Conservation (phyloP, 768 basidiomycete genomes). For the Punctularia strigosozonata region DNA sequence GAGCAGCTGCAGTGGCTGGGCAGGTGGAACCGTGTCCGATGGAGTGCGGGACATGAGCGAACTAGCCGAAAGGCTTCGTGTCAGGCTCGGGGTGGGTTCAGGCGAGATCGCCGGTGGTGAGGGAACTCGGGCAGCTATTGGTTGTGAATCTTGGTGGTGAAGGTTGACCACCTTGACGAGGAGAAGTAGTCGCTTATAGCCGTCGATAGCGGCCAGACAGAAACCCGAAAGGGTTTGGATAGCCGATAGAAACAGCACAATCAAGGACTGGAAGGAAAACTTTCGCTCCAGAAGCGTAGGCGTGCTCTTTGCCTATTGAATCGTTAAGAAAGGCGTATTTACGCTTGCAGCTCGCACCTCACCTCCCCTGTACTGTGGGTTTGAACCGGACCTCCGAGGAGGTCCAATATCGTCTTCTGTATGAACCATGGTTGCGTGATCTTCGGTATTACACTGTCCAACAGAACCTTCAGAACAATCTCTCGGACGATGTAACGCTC, state of each 20-base stretch:
- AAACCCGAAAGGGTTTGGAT: conserved; percentile 61
- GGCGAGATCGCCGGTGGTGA: no score
- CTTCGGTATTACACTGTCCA: conserved; percentile 55
- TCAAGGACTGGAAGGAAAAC: background rate
- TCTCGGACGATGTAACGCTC: conserved; percentile 83
- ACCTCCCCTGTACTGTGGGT: no score
- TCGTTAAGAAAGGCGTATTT: no score
- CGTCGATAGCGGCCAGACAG: conserved; percentile 55
- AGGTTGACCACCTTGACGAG: conserved; percentile 62
- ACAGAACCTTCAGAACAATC: conserved; percentile 64
- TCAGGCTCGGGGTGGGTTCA: no score
- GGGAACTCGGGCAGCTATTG: background rate
- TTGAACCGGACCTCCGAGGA: no score
- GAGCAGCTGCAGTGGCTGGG: background rate
- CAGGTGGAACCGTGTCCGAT: no score
- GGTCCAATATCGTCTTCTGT: conserved; percentile 52
- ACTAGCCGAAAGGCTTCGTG: no score
- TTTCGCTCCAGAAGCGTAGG: no score
- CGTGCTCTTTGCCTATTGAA: no score
- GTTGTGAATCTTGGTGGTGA: conserved; percentile 17
- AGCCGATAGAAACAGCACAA: conserved; percentile 43
- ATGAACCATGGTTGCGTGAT: conserved; percentile 89
- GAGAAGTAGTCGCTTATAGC: conserved; percentile 50
- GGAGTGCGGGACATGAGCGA: no score
- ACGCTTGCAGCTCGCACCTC: no score